Evolutionary conservation across 2,329 filamentous ascomycete genomes (phyloP).

Genomic region (Diplocarpon mali): DNA sequence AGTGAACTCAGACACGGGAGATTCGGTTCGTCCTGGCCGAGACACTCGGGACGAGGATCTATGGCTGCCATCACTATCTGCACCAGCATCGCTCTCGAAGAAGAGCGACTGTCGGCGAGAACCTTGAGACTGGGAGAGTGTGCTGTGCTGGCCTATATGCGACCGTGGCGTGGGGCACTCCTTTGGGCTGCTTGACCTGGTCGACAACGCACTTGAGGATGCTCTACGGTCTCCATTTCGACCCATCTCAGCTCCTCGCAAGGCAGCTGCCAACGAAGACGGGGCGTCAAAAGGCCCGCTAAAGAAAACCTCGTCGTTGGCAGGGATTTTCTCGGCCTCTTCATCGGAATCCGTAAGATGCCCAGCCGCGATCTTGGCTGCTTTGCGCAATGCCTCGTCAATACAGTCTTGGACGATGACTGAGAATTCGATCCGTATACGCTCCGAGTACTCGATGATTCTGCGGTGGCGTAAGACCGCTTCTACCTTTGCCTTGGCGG

Average conservation of each 20-base stretch:
- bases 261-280: constrained; percentile 44
- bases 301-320: constrained; percentile 40
- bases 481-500: constrained; percentile 82
- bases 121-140: constrained; percentile 46
- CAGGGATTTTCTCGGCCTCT: constrained; percentile 32
- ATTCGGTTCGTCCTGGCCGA: constrained; percentile 66
- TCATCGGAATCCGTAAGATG: constrained; percentile 64
- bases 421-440: constrained; percentile 88
- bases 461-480: constrained; percentile 82
- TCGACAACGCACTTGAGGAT: constrained; percentile 53
- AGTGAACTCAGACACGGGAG: constrained; percentile 78
- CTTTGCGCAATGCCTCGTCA: constrained; percentile 80
- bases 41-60: constrained; percentile 69
- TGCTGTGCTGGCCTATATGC: constrained; percentile 49
- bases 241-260: constrained; percentile 29
- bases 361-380: constrained; percentile 76
- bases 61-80: constrained; percentile 75
- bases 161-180: constrained; percentile 89
- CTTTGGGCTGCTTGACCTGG: constrained; percentile 77
- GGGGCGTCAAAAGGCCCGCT: constrained; percentile 46
- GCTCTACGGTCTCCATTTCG: constrained; percentile 29
- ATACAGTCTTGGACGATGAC: constrained; percentile 93
- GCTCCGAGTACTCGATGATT: constrained; percentile 91
- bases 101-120: constrained; percentile 69
- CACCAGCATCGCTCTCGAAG: constrained; percentile 68